A percentile compares a stretch with the other conserved stretches of the same genome.
phyloP scores from a whole-genome alignment of 495 filamentous ascomycete genomes.

The Lasiosphaeria ovina region DNA sequence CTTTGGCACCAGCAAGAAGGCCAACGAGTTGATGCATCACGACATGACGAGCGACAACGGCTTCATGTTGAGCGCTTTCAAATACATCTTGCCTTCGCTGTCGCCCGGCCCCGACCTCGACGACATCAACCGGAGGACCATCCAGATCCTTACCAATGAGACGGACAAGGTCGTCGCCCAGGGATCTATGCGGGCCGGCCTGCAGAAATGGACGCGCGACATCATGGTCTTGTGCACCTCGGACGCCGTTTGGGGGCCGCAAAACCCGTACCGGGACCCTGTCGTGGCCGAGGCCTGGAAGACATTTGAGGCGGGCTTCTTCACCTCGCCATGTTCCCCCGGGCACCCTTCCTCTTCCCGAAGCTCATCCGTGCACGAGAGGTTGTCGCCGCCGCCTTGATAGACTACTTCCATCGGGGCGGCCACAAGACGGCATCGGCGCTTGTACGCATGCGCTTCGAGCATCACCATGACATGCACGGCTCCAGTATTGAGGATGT shows the following conservation, averaged over 20 bases:
- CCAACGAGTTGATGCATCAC: conserved; percentile 14
- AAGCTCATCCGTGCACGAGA: conserved; percentile 17
- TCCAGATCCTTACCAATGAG: conserved; percentile 17
- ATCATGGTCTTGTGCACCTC: conserved; percentile 17
- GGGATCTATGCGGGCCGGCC: conserved; percentile 2
- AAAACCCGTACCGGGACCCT: conserved; percentile 23
- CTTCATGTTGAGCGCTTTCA: conserved; percentile 15
- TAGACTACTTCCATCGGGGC: conserved; percentile 18
- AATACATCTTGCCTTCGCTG: conserved; percentile 12
- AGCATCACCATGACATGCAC: conserved; percentile 21
- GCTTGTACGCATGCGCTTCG: conserved; percentile 19
- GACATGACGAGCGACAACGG: conserved; percentile 17
- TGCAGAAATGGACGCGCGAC: conserved; percentile 17
- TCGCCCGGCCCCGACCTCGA: conserved; percentile 22
- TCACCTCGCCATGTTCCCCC: conserved; percentile 21
- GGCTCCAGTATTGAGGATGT: conserved; percentile 20
- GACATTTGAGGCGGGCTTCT: conserved; percentile 23
- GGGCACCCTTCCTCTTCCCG: conserved; percentile 15
- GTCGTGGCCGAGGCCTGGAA: conserved; percentile 18
- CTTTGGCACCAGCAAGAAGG: conserved; percentile 22
- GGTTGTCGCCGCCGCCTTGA: conserved; percentile 18
- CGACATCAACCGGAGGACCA: conserved; percentile 18
- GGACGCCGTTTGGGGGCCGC: conserved; percentile 22
- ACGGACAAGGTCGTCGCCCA: conserved; percentile 12
- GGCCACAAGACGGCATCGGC: conserved; percentile 19